A percentile compares a stretch with the other conserved stretches of the same genome.
Conservation (phyloP, 192 early-diverging fungal genomes). For the Martensiomyces pterosporus region DNA sequence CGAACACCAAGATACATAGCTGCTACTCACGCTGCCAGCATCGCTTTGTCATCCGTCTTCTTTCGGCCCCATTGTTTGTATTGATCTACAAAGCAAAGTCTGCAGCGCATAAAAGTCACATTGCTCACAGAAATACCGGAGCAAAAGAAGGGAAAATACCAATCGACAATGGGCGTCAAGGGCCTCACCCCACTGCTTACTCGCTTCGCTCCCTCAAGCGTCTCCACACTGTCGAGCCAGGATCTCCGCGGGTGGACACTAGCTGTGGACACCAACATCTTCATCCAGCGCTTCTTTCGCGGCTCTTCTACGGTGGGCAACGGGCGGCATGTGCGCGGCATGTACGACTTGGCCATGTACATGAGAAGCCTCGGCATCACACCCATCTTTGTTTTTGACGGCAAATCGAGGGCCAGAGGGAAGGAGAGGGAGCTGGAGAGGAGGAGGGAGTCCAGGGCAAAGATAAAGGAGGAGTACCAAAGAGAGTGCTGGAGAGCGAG, state of each 20-base stretch:
- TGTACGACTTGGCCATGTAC: slow-evolving; percentile 53
- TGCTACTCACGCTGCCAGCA: too few species aligned
- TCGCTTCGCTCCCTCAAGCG: slow-evolving; percentile 49
- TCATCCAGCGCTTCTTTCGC: slow-evolving; percentile 54
- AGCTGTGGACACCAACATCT: slow-evolving; percentile 56
- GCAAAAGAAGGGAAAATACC: too few species aligned
- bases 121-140: too few species aligned
- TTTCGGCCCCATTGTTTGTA: too few species aligned
- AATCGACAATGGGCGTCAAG: slow-evolving; percentile 60
- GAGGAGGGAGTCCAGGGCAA: slow-evolving; percentile 14
- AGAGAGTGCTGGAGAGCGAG: slow-evolving; percentile 19
- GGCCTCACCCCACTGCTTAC: slow-evolving; percentile 52
- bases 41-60: too few species aligned
- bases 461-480: slow-evolving; percentile 15
- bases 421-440: slow-evolving; percentile 51
- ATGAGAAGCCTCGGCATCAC: slow-evolving; percentile 52
- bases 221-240: slow-evolving; percentile 28
- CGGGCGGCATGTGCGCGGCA: slow-evolving; percentile 55
- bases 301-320: slow-evolving; percentile 39
- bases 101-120: too few species aligned
- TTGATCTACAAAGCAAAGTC: too few species aligned
- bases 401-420: slow-evolving; percentile 38
- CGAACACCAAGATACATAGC: too few species aligned
- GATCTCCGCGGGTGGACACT: slow-evolving; percentile 44
- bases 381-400: slow-evolving; percentile 73